A percentile compares a stretch with the other conserved stretches of the same genome.
These are phyloP conservation scores for Podaxis sp. DNA, from an alignment of 768 basidiomycete genomes.

Conservation along the genomic window DNA sequence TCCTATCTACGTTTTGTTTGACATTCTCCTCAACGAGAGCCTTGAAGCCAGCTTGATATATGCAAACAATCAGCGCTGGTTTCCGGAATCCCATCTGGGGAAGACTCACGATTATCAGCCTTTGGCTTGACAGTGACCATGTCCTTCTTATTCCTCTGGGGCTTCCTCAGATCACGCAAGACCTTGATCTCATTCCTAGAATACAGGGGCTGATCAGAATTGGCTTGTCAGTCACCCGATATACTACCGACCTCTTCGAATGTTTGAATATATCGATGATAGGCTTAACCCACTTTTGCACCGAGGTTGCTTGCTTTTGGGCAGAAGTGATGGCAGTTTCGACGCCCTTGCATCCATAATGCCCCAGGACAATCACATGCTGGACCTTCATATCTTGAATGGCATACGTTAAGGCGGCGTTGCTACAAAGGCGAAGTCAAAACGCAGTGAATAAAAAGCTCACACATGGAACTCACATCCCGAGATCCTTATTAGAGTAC, in stretches of 20 bases:
- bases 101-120: constrained; percentile 20
- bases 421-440: constrained; percentile 16
- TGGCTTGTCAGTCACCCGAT: neutral
- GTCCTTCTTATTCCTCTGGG: constrained; percentile 22
- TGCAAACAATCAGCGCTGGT: neutral
- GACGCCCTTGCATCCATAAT: constrained; percentile 34
- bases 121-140: constrained; percentile 19
- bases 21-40: constrained; percentile 49
- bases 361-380: constrained; percentile 34
- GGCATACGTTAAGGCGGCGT: constrained; percentile 31
- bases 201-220: neutral
- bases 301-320: constrained; percentile 17
- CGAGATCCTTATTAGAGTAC: constrained; percentile 27
- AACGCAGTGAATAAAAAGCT: neutral
- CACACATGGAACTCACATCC: constrained; percentile 23
- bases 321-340: constrained; percentile 24
- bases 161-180: constrained; percentile 27
- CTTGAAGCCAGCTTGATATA: constrained; percentile 28
- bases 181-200: constrained; percentile 30
- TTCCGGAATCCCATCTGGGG: neutral
- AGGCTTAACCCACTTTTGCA: constrained; percentile 29
- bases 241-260: constrained; percentile 23
- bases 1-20: constrained; percentile 33
- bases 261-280: constrained; percentile 25
- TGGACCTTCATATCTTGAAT: constrained; percentile 27